Evolutionary conservation across 2,329 filamentous ascomycete species (phyloP), one percentile per base, ranked within the genome.

Genomic region (Sodiomyces alkalinus): DNA sequence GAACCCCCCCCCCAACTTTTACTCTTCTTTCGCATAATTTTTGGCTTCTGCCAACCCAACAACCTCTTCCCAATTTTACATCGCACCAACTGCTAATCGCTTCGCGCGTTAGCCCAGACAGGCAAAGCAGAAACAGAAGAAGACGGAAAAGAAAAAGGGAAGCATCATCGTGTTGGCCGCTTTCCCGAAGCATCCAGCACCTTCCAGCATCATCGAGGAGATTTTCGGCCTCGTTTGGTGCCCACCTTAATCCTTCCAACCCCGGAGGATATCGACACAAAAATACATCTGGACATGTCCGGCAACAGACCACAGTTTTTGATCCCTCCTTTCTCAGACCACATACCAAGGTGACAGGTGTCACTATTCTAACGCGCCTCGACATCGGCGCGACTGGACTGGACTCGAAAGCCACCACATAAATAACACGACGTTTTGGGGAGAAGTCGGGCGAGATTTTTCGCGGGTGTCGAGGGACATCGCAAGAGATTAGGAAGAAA

Each of bases 271-370:
- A 49, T 53, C 53, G 48, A 50, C 43, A 51, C 51, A 49, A 45
- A 41, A 16, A n/a, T 44, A 45, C 41, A 48, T 44, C 44, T 43
- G 46, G 52, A 53, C 51, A 71, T 72, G 67, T 71, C 64, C 52
- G 58, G 60, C 53, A 55, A 56, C 60, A 57, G 56, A 63, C 62
- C 54, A 62, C 56, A 55, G 46, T 55, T 52, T 51, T 58, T 55
- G 50, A 63, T 59, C 53, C 61, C 58, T 60, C 62, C 60, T 59
- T 62, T 61, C 48, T 62, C 63, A 64, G 62, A 68, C 58, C 60
- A 64, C 58, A 68, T 65, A 67, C 62, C 63, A 59, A 66, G 66
- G 65, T 70, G 66, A 70, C 64, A 52, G 55, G 56, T 49, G 48
- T 58, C 53, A 52, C 54, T 52, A 48, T 50, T n/a, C 54, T 52